These are phyloP conservation scores for Fusarium circinatum DNA, from an alignment of 2,329 filamentous ascomycete genomes.

Conservation along the genomic window DNA sequence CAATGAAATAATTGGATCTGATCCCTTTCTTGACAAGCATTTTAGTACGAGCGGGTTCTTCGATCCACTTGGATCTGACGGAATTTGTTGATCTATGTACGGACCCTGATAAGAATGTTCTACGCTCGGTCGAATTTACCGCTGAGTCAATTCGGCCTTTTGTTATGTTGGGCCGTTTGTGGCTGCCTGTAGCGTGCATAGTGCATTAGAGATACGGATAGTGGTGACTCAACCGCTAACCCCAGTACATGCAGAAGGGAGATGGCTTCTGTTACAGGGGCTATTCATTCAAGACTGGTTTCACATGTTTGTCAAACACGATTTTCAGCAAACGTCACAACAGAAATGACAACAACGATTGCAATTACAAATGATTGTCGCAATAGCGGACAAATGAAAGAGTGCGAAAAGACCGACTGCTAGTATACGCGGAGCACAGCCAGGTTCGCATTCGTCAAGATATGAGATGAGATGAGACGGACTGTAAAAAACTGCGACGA, in stretches of 20 bases:
- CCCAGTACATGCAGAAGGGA: neutral
- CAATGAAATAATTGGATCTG: constrained; percentile 2
- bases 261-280: neutral
- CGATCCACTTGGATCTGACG: neutral
- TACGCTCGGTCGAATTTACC: neutral
- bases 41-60: neutral
- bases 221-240: neutral
- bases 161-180: neutral
- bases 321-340: neutral
- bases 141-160: constrained; percentile 5
- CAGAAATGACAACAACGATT: neutral
- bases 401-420: neutral
- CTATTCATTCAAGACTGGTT: neutral
- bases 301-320: neutral
- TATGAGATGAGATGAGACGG: neutral
- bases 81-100: neutral
- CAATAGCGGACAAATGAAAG: neutral
- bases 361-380: neutral
- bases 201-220: neutral
- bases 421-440: neutral
- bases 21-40: neutral
- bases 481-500: neutral
- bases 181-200: neutral
- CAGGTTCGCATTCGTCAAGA: neutral
- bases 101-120: neutral